Evolutionary conservation across 2,329 filamentous ascomycete species (phyloP).

Genomic region (Daldinia eschscholtzii): DNA sequence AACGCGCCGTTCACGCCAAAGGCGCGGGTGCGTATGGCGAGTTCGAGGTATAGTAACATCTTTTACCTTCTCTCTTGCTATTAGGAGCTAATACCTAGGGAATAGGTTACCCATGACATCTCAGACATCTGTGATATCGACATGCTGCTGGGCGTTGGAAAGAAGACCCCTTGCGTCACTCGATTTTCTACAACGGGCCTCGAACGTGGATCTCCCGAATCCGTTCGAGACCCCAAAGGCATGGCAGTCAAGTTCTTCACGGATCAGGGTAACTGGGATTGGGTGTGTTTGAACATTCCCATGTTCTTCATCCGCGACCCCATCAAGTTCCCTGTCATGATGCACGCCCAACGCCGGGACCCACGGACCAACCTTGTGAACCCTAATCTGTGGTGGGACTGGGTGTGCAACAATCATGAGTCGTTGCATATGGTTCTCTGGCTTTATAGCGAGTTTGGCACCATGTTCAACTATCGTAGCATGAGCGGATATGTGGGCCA

Average conservation of each 20-base stretch:
- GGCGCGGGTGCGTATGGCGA: not conserved
- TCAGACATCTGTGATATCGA: not conserved
- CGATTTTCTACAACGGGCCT: not conserved
- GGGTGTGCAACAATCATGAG: not conserved
- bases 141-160: not conserved
- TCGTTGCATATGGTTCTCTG: not conserved
- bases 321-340: not conserved
- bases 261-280: not conserved
- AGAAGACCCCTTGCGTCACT: not conserved
- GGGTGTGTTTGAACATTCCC: not conserved
- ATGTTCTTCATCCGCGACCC: slow-evolving; percentile 3
- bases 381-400: slow-evolving; percentile 1
- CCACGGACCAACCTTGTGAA: not conserved
- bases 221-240: not conserved
- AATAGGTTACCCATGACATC: not conserved
- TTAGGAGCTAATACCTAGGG: not conserved
- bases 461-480: slow-evolving; percentile 3
- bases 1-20: not conserved
- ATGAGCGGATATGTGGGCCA: not conserved
- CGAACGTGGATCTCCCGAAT: not conserved
- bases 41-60: not conserved
- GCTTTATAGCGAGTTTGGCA: not conserved
- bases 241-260: not conserved
- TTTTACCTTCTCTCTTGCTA: not conserved
- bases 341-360: not conserved